Percentiles rank a stretch among this genome's conserved stretches.
These are phyloP conservation scores for Acanthamoeba lenticulata DNA, from an alignment of 208 protist species.

Conservation along the genomic window DNA sequence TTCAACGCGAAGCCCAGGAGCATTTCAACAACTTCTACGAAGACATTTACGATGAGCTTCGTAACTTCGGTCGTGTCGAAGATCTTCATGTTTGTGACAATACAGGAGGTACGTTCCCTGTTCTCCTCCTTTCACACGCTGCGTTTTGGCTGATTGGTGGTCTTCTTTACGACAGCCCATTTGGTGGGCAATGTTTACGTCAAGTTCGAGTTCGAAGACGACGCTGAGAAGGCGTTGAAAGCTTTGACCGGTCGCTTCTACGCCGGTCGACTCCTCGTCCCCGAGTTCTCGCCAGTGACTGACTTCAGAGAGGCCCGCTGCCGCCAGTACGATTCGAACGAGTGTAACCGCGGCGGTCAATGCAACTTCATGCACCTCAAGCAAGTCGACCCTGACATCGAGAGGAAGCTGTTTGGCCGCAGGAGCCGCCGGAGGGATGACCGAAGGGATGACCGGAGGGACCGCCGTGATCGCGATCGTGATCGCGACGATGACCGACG, in stretches of 20 bases:
- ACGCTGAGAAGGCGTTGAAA: constrained; percentile 73
- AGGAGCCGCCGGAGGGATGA: neutral
- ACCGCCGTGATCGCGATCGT: neutral
- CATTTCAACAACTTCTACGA: constrained; percentile 88
- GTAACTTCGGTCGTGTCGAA: constrained; percentile 84
- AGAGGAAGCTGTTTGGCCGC: neutral
- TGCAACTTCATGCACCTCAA: constrained; percentile 87
- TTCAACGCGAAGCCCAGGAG: constrained; percentile 69
- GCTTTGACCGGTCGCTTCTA: constrained; percentile 84
- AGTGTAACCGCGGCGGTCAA: constrained; percentile 79
- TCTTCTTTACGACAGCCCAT: constrained; percentile 85
- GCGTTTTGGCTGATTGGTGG: neutral
- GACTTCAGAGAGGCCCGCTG: constrained; percentile 86
- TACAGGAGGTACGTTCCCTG: neutral
- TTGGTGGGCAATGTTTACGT: constrained; percentile 88
- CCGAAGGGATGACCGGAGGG: neutral
- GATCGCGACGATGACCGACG: neutral
- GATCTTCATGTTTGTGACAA: constrained; percentile 74
- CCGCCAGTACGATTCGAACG: constrained; percentile 78
- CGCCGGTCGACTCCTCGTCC: constrained; percentile 76
- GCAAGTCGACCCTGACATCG: constrained; percentile 1
- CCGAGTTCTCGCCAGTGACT: constrained; percentile 87
- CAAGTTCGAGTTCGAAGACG: constrained; percentile 80
- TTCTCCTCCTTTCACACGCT: neutral
- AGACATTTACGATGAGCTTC: constrained; percentile 83